Conservation (phyloP, 2,329 filamentous ascomycete species). For the Aureobasidium mangrovei region DNA sequence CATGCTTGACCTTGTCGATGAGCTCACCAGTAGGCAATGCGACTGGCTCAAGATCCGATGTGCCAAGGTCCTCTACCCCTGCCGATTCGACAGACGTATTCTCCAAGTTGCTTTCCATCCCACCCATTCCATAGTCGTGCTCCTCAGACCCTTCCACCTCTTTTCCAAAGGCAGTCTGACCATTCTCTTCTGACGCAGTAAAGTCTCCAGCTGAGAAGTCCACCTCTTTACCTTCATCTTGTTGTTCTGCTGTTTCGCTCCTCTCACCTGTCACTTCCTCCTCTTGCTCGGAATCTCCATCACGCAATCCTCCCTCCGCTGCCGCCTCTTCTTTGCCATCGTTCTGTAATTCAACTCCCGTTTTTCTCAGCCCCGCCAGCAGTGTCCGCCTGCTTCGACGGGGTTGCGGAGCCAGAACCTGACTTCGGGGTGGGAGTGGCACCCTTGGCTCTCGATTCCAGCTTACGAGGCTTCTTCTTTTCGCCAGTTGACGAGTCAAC, state of each 20-base stretch:
- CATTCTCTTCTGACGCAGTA: too few species aligned
- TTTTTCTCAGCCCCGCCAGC: neutral
- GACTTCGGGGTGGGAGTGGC: neutral
- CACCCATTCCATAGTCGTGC: too few species aligned
- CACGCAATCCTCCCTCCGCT: too few species aligned
- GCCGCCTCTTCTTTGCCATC: neutral
- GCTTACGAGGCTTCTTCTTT: slow-evolving; percentile 11
- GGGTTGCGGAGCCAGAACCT: neutral
- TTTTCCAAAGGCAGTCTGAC: too few species aligned
- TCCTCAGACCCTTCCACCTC: neutral
- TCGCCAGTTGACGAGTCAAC: slow-evolving; percentile 6
- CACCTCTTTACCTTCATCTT: neutral
- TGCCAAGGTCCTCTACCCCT: too few species aligned
- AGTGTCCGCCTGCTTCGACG: neutral
- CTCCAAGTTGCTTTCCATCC: neutral
- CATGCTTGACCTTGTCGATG: neutral
- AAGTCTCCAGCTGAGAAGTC: too few species aligned
- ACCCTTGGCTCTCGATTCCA: neutral
- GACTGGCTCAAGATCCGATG: neutral
- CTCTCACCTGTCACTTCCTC: neutral
- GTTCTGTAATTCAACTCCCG: slow-evolving; percentile 12
- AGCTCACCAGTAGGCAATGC: neutral
- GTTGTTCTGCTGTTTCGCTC: too few species aligned
- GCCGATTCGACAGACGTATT: neutral
- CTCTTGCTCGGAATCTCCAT: neutral